Conservation (phyloP, 768 basidiomycete species). For the Mycena venus region DNA sequence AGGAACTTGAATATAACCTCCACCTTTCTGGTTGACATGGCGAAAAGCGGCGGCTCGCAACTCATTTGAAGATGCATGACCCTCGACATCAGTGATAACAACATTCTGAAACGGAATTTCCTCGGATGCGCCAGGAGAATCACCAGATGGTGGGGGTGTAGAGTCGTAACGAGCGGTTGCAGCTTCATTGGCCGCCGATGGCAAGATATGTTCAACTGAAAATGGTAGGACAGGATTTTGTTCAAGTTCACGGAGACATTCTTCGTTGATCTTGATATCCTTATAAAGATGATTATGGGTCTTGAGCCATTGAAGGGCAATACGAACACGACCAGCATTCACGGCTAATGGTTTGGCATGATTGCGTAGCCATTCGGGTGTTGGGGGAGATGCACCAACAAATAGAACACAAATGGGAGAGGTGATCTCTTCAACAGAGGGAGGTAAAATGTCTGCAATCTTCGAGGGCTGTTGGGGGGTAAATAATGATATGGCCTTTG, state of each 20-base stretch:
- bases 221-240: slow-evolving; percentile 15
- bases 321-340: slow-evolving; percentile 2
- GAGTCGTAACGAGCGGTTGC: slow-evolving; percentile 3
- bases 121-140: background rate
- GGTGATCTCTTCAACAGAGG: too few relatives aligned
- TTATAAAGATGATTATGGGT: slow-evolving; percentile 15
- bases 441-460: background rate
- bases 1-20: too few relatives aligned
- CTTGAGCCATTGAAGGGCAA: slow-evolving; percentile 14
- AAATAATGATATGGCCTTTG: slow-evolving; percentile 13
- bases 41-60: slow-evolving; percentile 39
- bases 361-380: too few relatives aligned
- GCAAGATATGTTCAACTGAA: slow-evolving; percentile 1
- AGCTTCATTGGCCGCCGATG: background rate
- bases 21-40: slow-evolving; percentile 35
- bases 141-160: background rate
- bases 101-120: slow-evolving; percentile 15
- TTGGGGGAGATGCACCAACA: too few relatives aligned
- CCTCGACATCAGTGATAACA: slow-evolving; percentile 39
- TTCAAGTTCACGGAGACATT: background rate
- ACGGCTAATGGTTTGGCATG: slow-evolving; percentile 20
- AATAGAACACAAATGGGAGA: too few relatives aligned
- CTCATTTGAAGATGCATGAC: too few relatives aligned
- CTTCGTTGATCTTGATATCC: slow-evolving; percentile 8
- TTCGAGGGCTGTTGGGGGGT: slow-evolving; percentile 10